Base-by-base conservation (phyloP, 2,329 filamentous ascomycete species). In the Epichloe gansuensis region DNA sequence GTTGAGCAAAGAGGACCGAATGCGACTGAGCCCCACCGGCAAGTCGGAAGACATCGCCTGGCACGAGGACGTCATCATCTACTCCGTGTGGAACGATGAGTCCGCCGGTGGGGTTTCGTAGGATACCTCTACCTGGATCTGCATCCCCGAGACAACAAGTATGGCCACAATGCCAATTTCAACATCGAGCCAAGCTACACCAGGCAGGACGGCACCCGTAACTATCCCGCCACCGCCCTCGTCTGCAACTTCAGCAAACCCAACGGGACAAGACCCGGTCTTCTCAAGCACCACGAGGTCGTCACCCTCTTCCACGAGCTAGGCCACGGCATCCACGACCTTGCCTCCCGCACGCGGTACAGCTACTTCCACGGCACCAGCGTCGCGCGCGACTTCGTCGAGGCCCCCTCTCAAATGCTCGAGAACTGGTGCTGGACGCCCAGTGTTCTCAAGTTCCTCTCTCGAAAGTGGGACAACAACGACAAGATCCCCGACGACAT, bases 161-260 rank as follows among this genome's bases (percentile, higher is more conserved):
- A 91, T 65, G 83, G 85, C 15, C 88, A 91, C 62, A 87, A 88
- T 5, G 88, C 88, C 62, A 91, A 91, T 73, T 91, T 93, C 72
- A 87, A 83, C 67, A 68, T 93, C 2, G 82, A 88, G 67, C 85
- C 86, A 1, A 85, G 85, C 25, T 89, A 79, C 68, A 70, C 82
- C 52, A 73, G 77, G 53, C 72, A 78, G 50, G 80, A 89, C 55
- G 86, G 86, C 56, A 83, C 80, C 38, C 78, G 86, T 52, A 77
- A 82, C 53, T 91, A 90, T 65, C 86, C 87, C 5, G 84, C 84
- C 1, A 91, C 87, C 0, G 85, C 87, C 1, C 74, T 91, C 11
- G 86, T 91, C 11, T 91, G 87, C 77, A 91, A 91, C 71, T 91
- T 91, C 67, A 86, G 82, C 64, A 91, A 91, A 69, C 85, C 87